Evolutionary conservation across 78 protist genomes (phyloP).

Genomic region (Planoprotostelium fungivorum): DNA sequence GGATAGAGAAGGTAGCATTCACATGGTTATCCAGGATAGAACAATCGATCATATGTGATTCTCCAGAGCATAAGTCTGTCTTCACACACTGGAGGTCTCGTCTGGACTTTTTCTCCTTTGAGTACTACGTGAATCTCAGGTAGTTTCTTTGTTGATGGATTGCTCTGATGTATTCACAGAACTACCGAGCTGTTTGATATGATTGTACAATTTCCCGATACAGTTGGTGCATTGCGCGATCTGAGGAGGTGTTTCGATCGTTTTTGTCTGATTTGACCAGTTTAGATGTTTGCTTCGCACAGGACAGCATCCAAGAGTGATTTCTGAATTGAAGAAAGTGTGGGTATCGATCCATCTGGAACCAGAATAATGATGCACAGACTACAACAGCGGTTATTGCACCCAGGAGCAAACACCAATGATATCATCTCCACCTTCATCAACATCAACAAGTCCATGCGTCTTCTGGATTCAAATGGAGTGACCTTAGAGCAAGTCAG

Average conservation of each 20-base stretch:
- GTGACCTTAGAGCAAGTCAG: slow-evolving; percentile 28
- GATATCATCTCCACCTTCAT: slow-evolving; percentile 58
- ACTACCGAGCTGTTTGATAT: slow-evolving; percentile 78
- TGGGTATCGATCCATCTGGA: no score
- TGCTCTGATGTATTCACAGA: slow-evolving; percentile 20
- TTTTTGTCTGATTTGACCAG: background rate
- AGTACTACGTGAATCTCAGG: slow-evolving; percentile 4
- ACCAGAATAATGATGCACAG: no score
- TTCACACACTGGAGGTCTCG: slow-evolving; percentile 48
- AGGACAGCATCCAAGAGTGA: background rate
- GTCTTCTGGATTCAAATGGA: slow-evolving; percentile 60
- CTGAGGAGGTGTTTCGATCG: slow-evolving; percentile 19
- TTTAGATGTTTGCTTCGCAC: background rate
- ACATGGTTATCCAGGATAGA: background rate
- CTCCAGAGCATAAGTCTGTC: no score
- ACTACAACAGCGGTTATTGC: slow-evolving; percentile 52
- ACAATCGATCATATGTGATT: background rate
- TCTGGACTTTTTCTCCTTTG: slow-evolving; percentile 38
- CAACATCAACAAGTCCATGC: slow-evolving; percentile 42
- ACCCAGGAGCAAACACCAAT: slow-evolving; percentile 76
- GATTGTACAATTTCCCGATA: slow-evolving; percentile 70
- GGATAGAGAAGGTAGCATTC: background rate
- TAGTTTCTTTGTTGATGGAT: no score
- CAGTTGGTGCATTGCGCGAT: slow-evolving; percentile 52
- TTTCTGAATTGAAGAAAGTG: background rate